Percentiles rank a stretch among this genome's conserved stretches.
phyloP scores from a whole-genome alignment of 805 yeast genomes.

The Starmera quercuum region DNA sequence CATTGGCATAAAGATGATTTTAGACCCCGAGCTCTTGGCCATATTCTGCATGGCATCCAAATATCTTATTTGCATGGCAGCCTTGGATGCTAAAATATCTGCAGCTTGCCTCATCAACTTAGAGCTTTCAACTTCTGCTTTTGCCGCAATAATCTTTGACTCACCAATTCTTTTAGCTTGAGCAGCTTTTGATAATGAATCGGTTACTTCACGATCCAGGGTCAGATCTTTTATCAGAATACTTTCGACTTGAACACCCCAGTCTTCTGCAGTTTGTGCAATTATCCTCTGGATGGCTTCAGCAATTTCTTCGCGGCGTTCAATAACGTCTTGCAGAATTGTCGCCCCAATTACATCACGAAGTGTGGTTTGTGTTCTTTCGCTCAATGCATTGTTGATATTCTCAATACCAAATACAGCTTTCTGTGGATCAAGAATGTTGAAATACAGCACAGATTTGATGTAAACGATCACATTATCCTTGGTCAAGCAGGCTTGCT shows the following conservation, averaged over 20 bases:
- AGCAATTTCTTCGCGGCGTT: constrained; percentile 66
- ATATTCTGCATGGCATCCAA: constrained; percentile 72
- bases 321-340: constrained; percentile 62
- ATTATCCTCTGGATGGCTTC: constrained; percentile 55
- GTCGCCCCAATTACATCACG: constrained; percentile 67
- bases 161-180: constrained; percentile 73
- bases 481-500: constrained; percentile 62
- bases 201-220: constrained; percentile 46
- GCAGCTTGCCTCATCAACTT: constrained; percentile 75
- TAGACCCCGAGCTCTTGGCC: constrained; percentile 55
- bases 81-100: constrained; percentile 62
- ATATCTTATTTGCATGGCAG: constrained; percentile 74
- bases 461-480: constrained; percentile 59
- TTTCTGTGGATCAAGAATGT: constrained; percentile 59
- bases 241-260: constrained; percentile 68
- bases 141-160: constrained; percentile 65
- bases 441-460: constrained; percentile 61
- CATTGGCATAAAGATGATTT: constrained; percentile 68
- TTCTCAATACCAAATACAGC: constrained; percentile 51
- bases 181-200: constrained; percentile 64
- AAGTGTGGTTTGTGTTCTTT: constrained; percentile 65
- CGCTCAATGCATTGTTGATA: constrained; percentile 48
- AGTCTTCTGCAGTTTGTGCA: constrained; percentile 50
- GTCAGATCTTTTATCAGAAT: constrained; percentile 60
- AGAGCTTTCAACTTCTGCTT: constrained; percentile 70